Percentiles rank a stretch among this genome's conserved stretches.
phyloP scores from a whole-genome alignment of 139 green algal genomes.

The Parachlorella kessleri region DNA sequence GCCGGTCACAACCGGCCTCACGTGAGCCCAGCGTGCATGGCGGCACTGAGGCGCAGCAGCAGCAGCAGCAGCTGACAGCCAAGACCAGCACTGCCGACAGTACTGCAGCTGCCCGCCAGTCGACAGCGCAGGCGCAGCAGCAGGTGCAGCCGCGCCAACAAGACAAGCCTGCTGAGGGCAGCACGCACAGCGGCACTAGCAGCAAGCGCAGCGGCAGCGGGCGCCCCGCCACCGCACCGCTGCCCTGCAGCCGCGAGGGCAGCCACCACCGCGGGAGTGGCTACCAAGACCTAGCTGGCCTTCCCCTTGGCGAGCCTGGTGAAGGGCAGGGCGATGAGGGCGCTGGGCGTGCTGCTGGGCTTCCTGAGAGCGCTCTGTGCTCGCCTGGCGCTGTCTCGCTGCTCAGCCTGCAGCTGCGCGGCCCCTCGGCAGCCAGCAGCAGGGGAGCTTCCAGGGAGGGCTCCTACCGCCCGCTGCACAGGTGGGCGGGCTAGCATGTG shows the following conservation, averaged over 20 bases:
- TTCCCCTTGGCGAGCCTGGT: no score
- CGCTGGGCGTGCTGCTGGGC: no score
- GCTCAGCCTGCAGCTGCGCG: constrained; percentile 2
- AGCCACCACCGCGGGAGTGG: no score
- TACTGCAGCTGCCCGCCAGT: not conserved
- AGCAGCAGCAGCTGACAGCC: not conserved
- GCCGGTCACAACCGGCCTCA: not conserved
- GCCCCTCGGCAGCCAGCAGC: constrained; percentile 6
- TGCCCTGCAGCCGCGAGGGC: no score
- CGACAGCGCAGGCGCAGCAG: not conserved
- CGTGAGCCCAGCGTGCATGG: not conserved
- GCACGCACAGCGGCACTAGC: not conserved
- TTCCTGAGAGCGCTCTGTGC: not conserved
- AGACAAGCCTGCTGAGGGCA: not conserved
- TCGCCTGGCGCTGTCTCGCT: not conserved
- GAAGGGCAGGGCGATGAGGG: no score
- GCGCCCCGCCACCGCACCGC: not conserved
- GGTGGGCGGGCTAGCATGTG: not conserved
- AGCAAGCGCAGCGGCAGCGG: not conserved
- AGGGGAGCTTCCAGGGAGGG: not conserved
- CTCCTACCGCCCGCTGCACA: not conserved
- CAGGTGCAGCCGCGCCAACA: not conserved
- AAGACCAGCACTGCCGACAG: not conserved
- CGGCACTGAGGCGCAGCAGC: not conserved
- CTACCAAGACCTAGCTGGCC: no score